Conservation (phyloP, 129 eudicot genomes). For the Flaveria linearis region DNA sequence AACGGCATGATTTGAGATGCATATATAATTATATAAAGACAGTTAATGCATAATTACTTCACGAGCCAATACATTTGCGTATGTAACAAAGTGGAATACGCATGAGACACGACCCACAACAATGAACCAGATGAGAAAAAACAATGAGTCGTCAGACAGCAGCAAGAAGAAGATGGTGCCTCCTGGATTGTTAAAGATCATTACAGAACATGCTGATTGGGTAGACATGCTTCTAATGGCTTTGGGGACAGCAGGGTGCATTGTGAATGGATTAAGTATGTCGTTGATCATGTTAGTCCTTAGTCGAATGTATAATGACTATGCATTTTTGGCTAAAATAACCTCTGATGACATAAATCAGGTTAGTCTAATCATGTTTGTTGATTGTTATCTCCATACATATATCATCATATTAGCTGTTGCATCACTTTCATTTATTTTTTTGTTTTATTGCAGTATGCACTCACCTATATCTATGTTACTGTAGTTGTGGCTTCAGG, state of each 20-base stretch:
- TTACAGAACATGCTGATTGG: conserved; percentile 38
- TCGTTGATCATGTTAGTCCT: conserved; percentile 31
- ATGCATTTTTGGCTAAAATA: conserved; percentile 29
- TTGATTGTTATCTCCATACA: background rate
- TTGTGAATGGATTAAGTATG: conserved; percentile 37
- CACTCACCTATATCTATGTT: conserved; percentile 41
- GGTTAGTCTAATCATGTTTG: conserved; percentile 23
- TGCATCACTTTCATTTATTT: conserved; percentile 2
- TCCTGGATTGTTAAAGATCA: conserved; percentile 25
- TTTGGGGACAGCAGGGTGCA: conserved; percentile 37
- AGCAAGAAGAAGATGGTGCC: conserved; percentile 11
- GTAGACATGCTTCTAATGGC: conserved; percentile 34
- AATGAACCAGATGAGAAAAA: conserved; percentile 23
- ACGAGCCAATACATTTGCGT: background rate
- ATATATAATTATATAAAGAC: conserved; percentile 9
- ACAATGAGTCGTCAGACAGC: conserved; percentile 20
- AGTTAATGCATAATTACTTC: conserved; percentile 1
- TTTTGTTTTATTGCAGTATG: conserved; percentile 37
- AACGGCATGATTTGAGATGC: background rate
- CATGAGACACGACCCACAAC: background rate
- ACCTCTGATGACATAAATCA: conserved; percentile 28
- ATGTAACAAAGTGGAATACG: background rate
- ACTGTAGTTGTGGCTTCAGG: conserved; percentile 49
- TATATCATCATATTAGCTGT: background rate
- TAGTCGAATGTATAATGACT: conserved; percentile 30